phyloP scores from a whole-genome alignment of 148 eudicot species.

The Rhododendron simsii region DNA sequence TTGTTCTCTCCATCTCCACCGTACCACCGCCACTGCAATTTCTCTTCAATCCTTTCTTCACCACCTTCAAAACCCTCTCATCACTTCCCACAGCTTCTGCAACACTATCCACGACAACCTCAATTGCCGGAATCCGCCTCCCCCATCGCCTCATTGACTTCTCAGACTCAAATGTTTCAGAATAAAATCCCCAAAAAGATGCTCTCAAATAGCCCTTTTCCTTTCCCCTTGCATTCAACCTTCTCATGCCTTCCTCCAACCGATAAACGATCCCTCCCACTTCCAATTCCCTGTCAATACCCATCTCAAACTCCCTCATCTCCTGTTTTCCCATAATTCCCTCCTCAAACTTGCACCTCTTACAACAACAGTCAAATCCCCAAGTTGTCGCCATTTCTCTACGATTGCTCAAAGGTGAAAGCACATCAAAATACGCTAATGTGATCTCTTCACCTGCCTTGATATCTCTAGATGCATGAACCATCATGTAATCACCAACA shows the following conservation, averaged over 20 bases:
- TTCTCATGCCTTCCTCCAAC: constrained; percentile 72
- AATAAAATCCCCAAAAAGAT: constrained; percentile 70
- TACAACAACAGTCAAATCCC: constrained; percentile 73
- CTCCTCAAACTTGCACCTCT: constrained; percentile 67
- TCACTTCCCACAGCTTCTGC: constrained; percentile 73
- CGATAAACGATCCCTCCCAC: constrained; percentile 52
- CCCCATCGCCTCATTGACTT: constrained; percentile 70
- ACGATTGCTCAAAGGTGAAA: constrained; percentile 43
- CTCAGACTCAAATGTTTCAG: constrained; percentile 49
- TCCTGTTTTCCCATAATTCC: constrained; percentile 47
- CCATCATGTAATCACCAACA: constrained; percentile 63
- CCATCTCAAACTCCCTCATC: constrained; percentile 43
- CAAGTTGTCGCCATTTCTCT: constrained; percentile 61
- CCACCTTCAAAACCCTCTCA: constrained; percentile 59
- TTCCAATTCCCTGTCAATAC: constrained; percentile 57
- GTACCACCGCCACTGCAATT: constrained; percentile 26
- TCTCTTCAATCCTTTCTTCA: constrained; percentile 54
- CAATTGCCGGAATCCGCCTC: constrained; percentile 56
- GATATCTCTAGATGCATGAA: constrained; percentile 70
- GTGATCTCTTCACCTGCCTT: constrained; percentile 86
- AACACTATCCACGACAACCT: constrained; percentile 56
- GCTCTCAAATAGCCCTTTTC: constrained; percentile 78
- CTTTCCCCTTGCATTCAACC: constrained; percentile 58
- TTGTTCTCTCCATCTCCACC: constrained; percentile 67
- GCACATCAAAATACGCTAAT: constrained; percentile 72